Conservation (phyloP, 2,329 filamentous ascomycete genomes). For the Penicillium sclerotiorum region DNA sequence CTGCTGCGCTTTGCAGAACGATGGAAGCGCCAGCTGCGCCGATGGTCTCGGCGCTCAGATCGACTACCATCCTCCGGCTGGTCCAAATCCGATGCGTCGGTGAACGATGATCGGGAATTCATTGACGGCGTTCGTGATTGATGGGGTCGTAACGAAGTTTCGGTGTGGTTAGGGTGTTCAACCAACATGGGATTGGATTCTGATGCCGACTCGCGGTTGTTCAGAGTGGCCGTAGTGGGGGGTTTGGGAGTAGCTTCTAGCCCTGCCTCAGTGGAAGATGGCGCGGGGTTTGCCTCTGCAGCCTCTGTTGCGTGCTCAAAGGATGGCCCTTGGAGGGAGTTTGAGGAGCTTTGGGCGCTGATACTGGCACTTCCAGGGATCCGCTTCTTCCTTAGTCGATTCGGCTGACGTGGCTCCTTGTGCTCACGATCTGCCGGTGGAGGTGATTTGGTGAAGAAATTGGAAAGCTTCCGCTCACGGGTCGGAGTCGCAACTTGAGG, state of each 20-base stretch:
- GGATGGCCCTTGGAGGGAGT: constrained; percentile 63
- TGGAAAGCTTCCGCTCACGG: constrained; percentile 69
- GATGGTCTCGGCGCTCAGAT: constrained; percentile 67
- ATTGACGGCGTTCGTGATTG: constrained; percentile 76
- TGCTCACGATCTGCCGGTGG: constrained; percentile 63
- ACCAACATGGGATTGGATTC: constrained; percentile 30
- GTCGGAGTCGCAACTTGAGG: constrained; percentile 56
- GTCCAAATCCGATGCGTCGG: constrained; percentile 81
- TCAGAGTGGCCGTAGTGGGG: constrained; percentile 32
- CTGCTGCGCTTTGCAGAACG: constrained; percentile 59
- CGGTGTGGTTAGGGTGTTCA: constrained; percentile 46
- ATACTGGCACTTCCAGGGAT: constrained; percentile 74
- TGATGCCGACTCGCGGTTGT: constrained; percentile 27
- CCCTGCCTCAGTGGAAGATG: constrained; percentile 12
- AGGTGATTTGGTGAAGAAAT: constrained; percentile 64
- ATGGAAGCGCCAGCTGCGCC: constrained; percentile 72
- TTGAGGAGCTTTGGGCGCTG: constrained; percentile 87
- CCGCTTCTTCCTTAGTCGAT: constrained; percentile 89
- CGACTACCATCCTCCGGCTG: constrained; percentile 64
- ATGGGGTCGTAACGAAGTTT: constrained; percentile 63
- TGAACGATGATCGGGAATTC: constrained; percentile 69
- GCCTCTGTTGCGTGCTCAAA: constrained; percentile 46
- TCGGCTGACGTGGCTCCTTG: constrained; percentile 71
- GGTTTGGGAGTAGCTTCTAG: constrained; percentile 39
- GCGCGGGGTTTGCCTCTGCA: constrained; percentile 31